A percentile compares a stretch with the other conserved stretches of the same genome.
phyloP scores from a whole-genome alignment of 2,329 filamentous ascomycete genomes.

The Aspergillus aculeatinus region DNA sequence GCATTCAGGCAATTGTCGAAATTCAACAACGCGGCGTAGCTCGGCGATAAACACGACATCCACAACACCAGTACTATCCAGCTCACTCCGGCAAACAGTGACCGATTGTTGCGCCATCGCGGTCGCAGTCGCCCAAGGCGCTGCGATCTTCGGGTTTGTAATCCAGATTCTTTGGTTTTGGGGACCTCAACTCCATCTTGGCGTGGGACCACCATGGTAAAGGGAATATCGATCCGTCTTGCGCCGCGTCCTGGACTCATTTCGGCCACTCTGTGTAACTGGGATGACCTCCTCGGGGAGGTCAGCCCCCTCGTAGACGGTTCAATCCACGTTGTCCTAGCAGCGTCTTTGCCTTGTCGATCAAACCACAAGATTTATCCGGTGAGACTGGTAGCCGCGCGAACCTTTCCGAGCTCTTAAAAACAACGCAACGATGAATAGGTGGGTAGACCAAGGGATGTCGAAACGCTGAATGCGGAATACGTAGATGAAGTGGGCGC shows the following conservation, averaged over 20 bases:
- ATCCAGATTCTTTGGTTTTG: constrained; percentile 8
- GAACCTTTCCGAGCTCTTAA: constrained; percentile 1
- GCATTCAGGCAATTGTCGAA: constrained; percentile 80
- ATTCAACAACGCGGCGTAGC: constrained; percentile 65
- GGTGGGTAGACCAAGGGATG: no score
- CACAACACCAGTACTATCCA: constrained; percentile 25
- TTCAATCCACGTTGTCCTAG: constrained; percentile 39
- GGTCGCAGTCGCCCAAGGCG: constrained; percentile 25
- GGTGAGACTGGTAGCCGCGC: constrained; percentile 10
- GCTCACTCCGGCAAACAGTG: constrained; percentile 11
- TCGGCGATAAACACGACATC: constrained; percentile 38
- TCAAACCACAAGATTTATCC: constrained; percentile 8
- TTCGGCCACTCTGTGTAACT: constrained; percentile 27
- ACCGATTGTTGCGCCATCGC: constrained; percentile 16
- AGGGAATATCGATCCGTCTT: constrained; percentile 19
- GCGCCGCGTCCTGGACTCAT: constrained; percentile 33
- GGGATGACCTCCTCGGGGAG: constrained; percentile 44
- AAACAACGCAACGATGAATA: background rate
- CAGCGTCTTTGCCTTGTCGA: constrained; percentile 12
- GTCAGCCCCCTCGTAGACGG: constrained; percentile 39
- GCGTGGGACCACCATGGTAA: constrained; percentile 9
- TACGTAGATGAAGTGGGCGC: background rate
- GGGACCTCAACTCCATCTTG: constrained; percentile 11
- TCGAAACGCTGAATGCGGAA: background rate
- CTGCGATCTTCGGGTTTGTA: constrained; percentile 21